These are phyloP conservation scores for Chaetomium cochliodes DNA, from an alignment of 495 filamentous ascomycete species.

Conservation along the genomic window DNA sequence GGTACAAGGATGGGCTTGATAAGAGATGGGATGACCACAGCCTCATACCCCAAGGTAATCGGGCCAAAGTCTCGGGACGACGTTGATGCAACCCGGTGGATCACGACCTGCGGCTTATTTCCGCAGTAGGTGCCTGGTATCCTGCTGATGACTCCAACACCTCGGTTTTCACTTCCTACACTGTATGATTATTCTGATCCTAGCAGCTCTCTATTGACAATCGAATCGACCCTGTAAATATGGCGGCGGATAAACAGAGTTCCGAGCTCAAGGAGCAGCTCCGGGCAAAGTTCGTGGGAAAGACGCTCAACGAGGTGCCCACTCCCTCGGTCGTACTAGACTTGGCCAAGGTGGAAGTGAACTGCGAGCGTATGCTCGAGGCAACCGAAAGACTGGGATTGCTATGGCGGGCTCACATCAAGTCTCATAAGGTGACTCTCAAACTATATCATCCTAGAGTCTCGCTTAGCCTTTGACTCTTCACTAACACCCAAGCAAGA, in stretches of 20 bases:
- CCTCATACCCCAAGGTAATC: too few species aligned
- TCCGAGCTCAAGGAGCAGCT: slow-evolving; percentile 44
- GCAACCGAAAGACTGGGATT: slow-evolving; percentile 58
- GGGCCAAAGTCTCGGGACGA: too few species aligned
- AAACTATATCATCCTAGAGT: neutral
- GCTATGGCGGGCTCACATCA: slow-evolving; percentile 77
- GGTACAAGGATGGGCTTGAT: too few species aligned
- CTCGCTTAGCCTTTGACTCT: neutral
- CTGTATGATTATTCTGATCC: neutral
- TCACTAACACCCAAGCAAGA: slow-evolving; percentile 34
- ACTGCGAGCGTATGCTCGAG: slow-evolving; percentile 73
- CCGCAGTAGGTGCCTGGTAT: too few species aligned
- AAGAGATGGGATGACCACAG: too few species aligned
- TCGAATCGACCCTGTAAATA: neutral
- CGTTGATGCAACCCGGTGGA: neutral
- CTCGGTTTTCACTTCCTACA: neutral
- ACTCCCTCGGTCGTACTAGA: slow-evolving; percentile 72
- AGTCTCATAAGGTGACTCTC: slow-evolving; percentile 72
- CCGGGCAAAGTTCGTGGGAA: slow-evolving; percentile 57
- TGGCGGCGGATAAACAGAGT: slow-evolving; percentile 24
- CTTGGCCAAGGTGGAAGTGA: slow-evolving; percentile 60
- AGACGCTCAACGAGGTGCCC: slow-evolving; percentile 57
- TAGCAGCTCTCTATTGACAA: neutral
- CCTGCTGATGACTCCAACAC: neutral
- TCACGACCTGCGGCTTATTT: neutral